Evolutionary conservation across 805 yeast genomes (phyloP).

Genomic region (Candida nemodendra): DNA sequence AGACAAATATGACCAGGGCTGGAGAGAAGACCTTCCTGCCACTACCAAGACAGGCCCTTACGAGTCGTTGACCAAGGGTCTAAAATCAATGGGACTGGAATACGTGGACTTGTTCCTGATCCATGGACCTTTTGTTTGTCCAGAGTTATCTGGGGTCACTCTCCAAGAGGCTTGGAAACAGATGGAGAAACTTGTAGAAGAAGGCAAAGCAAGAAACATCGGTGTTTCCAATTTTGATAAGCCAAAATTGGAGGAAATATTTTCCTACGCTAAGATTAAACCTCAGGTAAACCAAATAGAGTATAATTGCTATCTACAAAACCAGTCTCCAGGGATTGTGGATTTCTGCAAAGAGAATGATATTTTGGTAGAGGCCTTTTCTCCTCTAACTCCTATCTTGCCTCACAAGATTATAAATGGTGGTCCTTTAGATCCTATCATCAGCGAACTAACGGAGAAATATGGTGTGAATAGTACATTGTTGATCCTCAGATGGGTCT

Average conservation of each 20-base stretch:
- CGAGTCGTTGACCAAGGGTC: slow-evolving; percentile 45
- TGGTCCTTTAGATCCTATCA: slow-evolving; percentile 39
- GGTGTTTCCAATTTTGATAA: slow-evolving; percentile 64
- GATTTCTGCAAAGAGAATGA: slow-evolving; percentile 49
- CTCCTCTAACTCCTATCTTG: slow-evolving; percentile 66
- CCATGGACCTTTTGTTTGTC: slow-evolving; percentile 54
- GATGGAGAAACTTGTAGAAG: slow-evolving; percentile 40
- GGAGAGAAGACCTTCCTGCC: slow-evolving; percentile 26
- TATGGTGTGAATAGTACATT: slow-evolving; percentile 62
- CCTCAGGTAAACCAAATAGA: slow-evolving; percentile 73
- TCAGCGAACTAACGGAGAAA: slow-evolving; percentile 48
- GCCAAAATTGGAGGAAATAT: slow-evolving; percentile 42
- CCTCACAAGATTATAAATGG: slow-evolving; percentile 34
- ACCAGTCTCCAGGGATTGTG: slow-evolving; percentile 57
- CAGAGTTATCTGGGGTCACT: slow-evolving; percentile 42
- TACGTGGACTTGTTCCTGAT: slow-evolving; percentile 62
- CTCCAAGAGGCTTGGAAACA: slow-evolving; percentile 52
- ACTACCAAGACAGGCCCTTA: slow-evolving; percentile 40
- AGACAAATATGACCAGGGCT: slow-evolving; percentile 53
- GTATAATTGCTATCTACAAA: slow-evolving; percentile 61
- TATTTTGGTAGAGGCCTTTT: slow-evolving; percentile 61
- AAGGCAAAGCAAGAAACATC: slow-evolving; percentile 47
- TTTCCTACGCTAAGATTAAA: slow-evolving; percentile 41
- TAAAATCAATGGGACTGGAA: slow-evolving; percentile 47
- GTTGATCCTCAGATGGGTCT: slow-evolving; percentile 67